Evolutionary conservation across 768 basidiomycete species (phyloP), one percentile per base, ranked within the genome.

Genomic region (Udeniomyces megalosporus): DNA sequence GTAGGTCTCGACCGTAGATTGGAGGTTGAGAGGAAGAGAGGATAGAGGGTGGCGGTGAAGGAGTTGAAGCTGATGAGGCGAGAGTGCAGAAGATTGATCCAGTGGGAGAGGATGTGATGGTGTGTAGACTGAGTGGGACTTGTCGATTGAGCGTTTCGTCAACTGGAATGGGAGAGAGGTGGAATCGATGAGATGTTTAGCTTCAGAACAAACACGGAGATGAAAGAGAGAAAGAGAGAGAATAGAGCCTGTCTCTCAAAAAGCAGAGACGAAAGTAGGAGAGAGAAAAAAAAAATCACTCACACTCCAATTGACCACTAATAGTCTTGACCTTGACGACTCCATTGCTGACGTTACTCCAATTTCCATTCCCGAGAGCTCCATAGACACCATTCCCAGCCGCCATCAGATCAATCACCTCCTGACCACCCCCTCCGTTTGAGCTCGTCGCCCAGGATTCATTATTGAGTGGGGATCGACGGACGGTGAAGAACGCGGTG

Each of bases 1-100:
- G 70, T 20, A 73, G 70, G 57, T 74, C 73, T 55, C 71, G 71
- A 12, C 74, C 74, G 58, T 73, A 74, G 24, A 65, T 42, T 11
- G 55, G 38, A 32, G 60, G 42, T 0, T 60, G 61, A 17, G 61
- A 64, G 4, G 56, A 31, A 29, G 65, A 61, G 3, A 62, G 53
- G 42, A 70, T 61, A 0, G 68, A 68, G 17, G 38, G 38, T 17
- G 38, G 10, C 38, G 38, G 38, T 17, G 38, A 8, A 8, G 38
- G 38, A 17, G 38, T 8, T 8, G 38, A 42, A 8, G 38, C 48
- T 63, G 68, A 61, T 61, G 67, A 64, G 61, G 59, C 44, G 24
- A 55, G 42, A 61, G 64, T 3, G 11, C 67, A 67, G 17, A 68
- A 66, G 17, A 69, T 68, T 15, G 66, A 64, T 28, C 68, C 67